phyloP scores from a whole-genome alignment of 805 yeast species.

The Brettanomyces naardenensis region DNA sequence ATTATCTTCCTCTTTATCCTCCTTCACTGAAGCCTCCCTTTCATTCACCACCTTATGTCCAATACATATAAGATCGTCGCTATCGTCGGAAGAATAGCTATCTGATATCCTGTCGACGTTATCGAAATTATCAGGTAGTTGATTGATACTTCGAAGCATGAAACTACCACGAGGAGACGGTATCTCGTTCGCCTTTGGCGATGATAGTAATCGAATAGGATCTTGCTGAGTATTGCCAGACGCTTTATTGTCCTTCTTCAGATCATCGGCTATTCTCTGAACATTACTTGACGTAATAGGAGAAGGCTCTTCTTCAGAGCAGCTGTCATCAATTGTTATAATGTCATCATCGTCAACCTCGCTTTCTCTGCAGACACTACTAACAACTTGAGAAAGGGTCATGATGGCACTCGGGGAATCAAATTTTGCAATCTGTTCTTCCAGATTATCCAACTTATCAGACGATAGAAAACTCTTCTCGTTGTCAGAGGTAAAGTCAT shows the following conservation, averaged over 20 bases:
- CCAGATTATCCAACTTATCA: too few species aligned
- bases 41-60: slow-evolving; percentile 1
- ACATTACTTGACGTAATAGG: slow-evolving; percentile 1
- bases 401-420: neutral
- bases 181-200: neutral
- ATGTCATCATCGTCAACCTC: neutral
- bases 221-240: neutral
- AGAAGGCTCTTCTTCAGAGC: slow-evolving; percentile 2
- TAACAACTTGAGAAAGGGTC: slow-evolving; percentile 4
- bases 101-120: slow-evolving; percentile 2
- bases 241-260: neutral
- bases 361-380: neutral
- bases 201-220: neutral
- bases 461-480: slow-evolving; percentile 1
- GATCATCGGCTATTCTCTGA: neutral
- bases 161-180: neutral
- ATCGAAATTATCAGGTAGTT: slow-evolving; percentile 3
- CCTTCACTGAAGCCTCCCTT: slow-evolving; percentile 2
- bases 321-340: slow-evolving; percentile 2
- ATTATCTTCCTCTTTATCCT: slow-evolving; percentile 1
- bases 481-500: slow-evolving; percentile 1
- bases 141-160: slow-evolving; percentile 1
- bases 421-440: neutral
- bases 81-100: neutral
- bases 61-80: slow-evolving; percentile 1